Base-by-base conservation (phyloP, 768 basidiomycete genomes). In the Trametes sanguinea region DNA sequence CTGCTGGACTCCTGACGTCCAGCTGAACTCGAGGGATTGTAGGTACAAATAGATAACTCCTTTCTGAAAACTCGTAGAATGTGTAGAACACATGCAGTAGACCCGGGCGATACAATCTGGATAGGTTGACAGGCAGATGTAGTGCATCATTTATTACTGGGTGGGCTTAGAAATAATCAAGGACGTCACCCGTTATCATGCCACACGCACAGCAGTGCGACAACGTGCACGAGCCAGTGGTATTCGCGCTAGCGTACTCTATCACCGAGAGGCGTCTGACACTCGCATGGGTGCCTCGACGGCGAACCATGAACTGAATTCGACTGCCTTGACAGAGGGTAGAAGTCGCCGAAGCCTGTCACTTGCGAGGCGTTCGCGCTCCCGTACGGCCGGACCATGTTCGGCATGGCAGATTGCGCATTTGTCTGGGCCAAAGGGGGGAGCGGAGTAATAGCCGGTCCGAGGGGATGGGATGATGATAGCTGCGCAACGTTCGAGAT, bases 301-400 rank as follows among this genome's bases (percentile, higher is more conserved):
- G 16, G 68, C 52, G 63, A 83, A 81, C 63, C 81, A 81, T 0
- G 85, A 80, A 57, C 80, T 83, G 83, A 85, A 88, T 16, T 78
- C 73, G 32, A 87, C 72, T 1, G 71, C 77, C 54, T 73, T 67
- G 13, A 87, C 58, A 2, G 77, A 72, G 52, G 78, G 78, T 52
- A 87, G 71, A 51, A 74, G 73, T 57, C 71, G 74, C 2, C 80
- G 82, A 29, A 88, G 68, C 29, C 75, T 61, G 29, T 81, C 68
- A 61, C 78, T 82, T 6, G 81, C 84, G 27, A 74, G 67, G 1
- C 85, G 74, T 64, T 87, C 86, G 16, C 76, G 74, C 27, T 71
- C 67, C 57, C 76, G 78, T 6, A 81, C 76, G 13, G 69, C 64
- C 4, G 70, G 66, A 10, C 68, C 66, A 22, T 68, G 69, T 27